A percentile compares a stretch with the other conserved stretches of the same genome.
Evolutionary conservation across 108 stramenopile genomes (phyloP).

Genomic region (Discostella pseudostelligera): DNA sequence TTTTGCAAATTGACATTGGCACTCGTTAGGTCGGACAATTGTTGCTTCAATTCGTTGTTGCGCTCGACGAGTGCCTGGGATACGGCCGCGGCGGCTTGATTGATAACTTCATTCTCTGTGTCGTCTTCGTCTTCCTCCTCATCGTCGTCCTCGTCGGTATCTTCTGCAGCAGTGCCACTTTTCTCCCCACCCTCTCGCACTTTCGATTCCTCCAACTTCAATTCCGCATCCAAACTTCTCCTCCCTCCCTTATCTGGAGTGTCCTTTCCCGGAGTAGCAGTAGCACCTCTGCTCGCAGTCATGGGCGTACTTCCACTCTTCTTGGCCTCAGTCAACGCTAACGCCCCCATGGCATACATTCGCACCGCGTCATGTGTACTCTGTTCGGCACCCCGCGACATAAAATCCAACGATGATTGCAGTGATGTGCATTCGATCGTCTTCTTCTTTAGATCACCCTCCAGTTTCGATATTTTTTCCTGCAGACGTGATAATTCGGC

Average conservation of each 20-base stretch:
- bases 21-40: constrained; percentile 34
- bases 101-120: constrained; percentile 17
- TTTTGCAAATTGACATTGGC: constrained; percentile 23
- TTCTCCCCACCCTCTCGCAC: constrained; percentile 2
- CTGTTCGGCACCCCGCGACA: constrained; percentile 41
- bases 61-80: constrained; percentile 40
- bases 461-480: constrained; percentile 21
- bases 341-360: constrained; percentile 50
- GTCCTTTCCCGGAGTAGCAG: background rate
- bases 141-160: background rate
- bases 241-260: constrained; percentile 1
- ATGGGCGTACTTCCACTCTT: background rate
- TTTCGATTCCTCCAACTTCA: constrained; percentile 18
- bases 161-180: background rate
- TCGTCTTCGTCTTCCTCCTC: constrained; percentile 12
- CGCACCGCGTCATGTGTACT: constrained; percentile 46
- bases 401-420: constrained; percentile 46
- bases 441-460: constrained; percentile 24
- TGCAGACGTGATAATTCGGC: constrained; percentile 37
- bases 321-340: constrained; percentile 45
- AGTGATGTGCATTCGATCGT: constrained; percentile 27
- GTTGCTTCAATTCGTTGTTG: constrained; percentile 36
- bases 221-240: constrained; percentile 25
- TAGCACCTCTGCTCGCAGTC: background rate
- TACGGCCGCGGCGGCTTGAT: constrained; percentile 41